Evolutionary conservation across 2,329 filamentous ascomycete genomes (phyloP), one percentile per base, ranked within the genome.

Genomic region (Nigrospora oryzae): DNA sequence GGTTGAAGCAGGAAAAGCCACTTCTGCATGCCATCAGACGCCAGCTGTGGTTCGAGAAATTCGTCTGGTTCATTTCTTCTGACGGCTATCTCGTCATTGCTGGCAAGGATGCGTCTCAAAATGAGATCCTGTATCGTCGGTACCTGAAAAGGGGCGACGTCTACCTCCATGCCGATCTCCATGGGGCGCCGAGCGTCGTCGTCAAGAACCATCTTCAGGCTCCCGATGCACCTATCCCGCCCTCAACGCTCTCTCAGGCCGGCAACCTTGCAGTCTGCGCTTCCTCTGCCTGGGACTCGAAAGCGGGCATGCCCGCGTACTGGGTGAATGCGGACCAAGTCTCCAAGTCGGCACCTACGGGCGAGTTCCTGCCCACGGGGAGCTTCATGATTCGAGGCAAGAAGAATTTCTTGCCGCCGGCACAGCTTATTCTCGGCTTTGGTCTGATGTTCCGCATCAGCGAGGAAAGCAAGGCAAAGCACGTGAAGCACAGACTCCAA

Each of bases 31-130:
- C 86, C 0, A 84, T 95, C 10, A 79, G 93, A 45, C 85, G 83
- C 57, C 84, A 83, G 52, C 78, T 90, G 56, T 98, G 93, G 93
- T 98, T 96, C 54, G 93, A 98, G 58, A 98, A 98, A 64, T 98
- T 95, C 56, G 72, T 83, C 28, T 97, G 89, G 76, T 98, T 98
- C 66, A 79, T 97, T 54, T 96, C 90, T 1, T 94, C 89, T 0
- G 93, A 98, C 58, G 90, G 91, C 5, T 96, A 97, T 61, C 75
- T 98, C 6, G 86, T 97, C 1, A 75, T 98, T 14, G 91, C 83
- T 38, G 91, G 89, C 14, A 89, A 88, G 49, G 93, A 98, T 67
- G 77, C 83, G 2, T 84, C 88, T 55, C 93, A 98, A 61, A 89
- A 86, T 56, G 93, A 98, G 62, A 83, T 90, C 36, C 71, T 98